Evolutionary conservation across 2,329 filamentous ascomycete species (phyloP).

Genomic region (Fusarium irregulare): DNA sequence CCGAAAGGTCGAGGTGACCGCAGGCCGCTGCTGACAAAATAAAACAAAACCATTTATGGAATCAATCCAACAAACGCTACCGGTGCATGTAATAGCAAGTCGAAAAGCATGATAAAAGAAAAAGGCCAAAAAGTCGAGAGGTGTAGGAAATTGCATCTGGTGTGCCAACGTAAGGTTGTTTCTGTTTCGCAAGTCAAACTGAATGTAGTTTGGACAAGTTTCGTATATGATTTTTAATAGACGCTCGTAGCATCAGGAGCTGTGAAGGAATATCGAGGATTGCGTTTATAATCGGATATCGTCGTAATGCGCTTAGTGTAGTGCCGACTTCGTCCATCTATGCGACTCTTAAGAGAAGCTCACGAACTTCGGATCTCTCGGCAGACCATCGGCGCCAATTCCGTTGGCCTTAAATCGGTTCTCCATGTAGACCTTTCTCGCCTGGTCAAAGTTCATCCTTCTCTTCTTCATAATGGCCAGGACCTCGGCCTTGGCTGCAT

Average conservation of each 20-base stretch:
- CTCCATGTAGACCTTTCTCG: slow-evolving; percentile 86
- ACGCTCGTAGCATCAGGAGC: neutral
- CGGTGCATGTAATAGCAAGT: slow-evolving; percentile 1
- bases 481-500: slow-evolving; percentile 82
- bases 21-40: slow-evolving; percentile 8
- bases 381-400: slow-evolving; percentile 87
- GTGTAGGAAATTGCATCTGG: slow-evolving; percentile 33
- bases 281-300: neutral
- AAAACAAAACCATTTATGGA: slow-evolving; percentile 11
- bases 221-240: neutral
- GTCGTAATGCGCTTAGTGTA: slow-evolving; percentile 6
- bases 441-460: slow-evolving; percentile 89
- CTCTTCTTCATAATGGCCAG: slow-evolving; percentile 90
- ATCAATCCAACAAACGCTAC: slow-evolving; percentile 9
- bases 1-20: slow-evolving; percentile 22
- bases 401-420: slow-evolving; percentile 86
- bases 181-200: slow-evolving; percentile 8
- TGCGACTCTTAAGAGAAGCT: slow-evolving; percentile 70
- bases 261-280: neutral
- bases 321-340: neutral
- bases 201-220: neutral
- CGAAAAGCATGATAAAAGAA: slow-evolving; percentile 14
- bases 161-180: slow-evolving; percentile 29
- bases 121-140: neutral
- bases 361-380: slow-evolving; percentile 93